Percentiles rank a stretch among this genome's conserved stretches.
Evolutionary conservation across 2,329 filamentous ascomycete genomes (phyloP).

Genomic region (Sordariomycetes sp.): DNA sequence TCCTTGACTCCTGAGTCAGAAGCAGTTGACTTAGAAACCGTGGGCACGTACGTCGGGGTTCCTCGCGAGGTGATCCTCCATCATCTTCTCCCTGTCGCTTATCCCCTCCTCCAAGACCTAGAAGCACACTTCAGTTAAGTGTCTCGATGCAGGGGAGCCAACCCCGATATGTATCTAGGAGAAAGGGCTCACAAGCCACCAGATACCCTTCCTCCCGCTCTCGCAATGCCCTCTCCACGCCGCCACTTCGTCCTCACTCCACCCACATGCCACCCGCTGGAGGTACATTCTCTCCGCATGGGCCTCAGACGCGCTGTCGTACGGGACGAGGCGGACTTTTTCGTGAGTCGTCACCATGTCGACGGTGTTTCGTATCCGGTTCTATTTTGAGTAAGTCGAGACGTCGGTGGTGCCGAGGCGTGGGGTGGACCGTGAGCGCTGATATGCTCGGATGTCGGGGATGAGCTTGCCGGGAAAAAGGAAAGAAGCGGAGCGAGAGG

Average conservation of each 20-base stretch:
- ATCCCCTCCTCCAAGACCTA: constrained; percentile 16
- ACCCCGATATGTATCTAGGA: background rate
- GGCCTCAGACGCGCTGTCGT: constrained; percentile 23
- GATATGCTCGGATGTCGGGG: no score
- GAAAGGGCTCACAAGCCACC: constrained; percentile 22
- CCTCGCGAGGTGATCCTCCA: constrained; percentile 15
- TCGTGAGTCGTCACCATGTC: background rate
- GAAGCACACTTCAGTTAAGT: background rate
- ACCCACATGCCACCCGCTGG: constrained; percentile 31
- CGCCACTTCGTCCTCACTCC: constrained; percentile 22
- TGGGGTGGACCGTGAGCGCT: no score
- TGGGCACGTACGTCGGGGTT: constrained; percentile 14
- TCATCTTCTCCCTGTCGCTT: constrained; percentile 14
- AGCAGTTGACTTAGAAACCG: background rate
- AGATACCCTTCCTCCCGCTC: constrained; percentile 20
- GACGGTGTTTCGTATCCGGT: background rate
- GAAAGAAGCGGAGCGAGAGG: no score
- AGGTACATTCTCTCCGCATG: constrained; percentile 25
- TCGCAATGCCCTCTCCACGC: constrained; percentile 19
- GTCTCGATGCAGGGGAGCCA: no score
- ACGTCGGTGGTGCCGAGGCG: no score
- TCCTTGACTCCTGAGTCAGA: constrained; percentile 13
- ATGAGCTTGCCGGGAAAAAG: no score
- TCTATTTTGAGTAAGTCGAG: no score
- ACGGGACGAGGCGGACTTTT: constrained; percentile 21